These are phyloP conservation scores for Diutina pseudorugosa DNA, from an alignment of 1,139 yeast species.

Conservation along the genomic window DNA sequence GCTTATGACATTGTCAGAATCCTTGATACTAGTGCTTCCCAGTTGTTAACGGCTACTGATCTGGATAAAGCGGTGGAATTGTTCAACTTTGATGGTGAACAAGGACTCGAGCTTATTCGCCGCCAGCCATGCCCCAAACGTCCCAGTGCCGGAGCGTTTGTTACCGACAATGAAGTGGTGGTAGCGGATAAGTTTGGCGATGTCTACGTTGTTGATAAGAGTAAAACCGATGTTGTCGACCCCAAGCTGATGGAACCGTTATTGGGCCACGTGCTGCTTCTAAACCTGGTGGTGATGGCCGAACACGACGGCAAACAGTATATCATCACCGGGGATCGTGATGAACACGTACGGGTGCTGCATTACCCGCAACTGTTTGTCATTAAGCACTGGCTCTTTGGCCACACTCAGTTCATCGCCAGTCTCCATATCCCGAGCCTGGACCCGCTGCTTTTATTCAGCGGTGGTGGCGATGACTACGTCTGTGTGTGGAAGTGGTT, in stretches of 20 bases:
- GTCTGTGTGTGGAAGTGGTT: constrained; percentile 76
- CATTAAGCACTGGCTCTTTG: constrained; percentile 75
- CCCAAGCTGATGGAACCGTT: constrained; percentile 47
- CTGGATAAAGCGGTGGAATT: constrained; percentile 74
- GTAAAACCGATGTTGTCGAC: constrained; percentile 16
- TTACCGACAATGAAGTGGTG: constrained; percentile 39
- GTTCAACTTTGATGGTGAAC: constrained; percentile 24
- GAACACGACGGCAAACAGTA: constrained; percentile 35
- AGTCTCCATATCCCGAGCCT: constrained; percentile 41
- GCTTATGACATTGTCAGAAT: constrained; percentile 55
- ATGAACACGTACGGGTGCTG: constrained; percentile 89
- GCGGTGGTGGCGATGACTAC: constrained; percentile 86
- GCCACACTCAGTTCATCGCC: constrained; percentile 76
- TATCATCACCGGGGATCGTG: constrained; percentile 80
- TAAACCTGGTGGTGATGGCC: constrained; percentile 53
- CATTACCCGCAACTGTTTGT: constrained; percentile 69
- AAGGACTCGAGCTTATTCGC: constrained; percentile 40
- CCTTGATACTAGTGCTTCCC: constrained; percentile 40
- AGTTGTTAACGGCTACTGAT: constrained; percentile 62
- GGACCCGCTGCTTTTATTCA: constrained; percentile 37
- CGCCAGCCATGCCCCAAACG: constrained; percentile 81
- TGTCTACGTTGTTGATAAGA: constrained; percentile 51
- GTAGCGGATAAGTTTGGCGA: constrained; percentile 97
- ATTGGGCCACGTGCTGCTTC: constrained; percentile 94
- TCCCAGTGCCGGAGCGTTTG: constrained; percentile 69